Conservation (phyloP, 2,329 filamentous ascomycete species). For the Fusarium mexicanum region DNA sequence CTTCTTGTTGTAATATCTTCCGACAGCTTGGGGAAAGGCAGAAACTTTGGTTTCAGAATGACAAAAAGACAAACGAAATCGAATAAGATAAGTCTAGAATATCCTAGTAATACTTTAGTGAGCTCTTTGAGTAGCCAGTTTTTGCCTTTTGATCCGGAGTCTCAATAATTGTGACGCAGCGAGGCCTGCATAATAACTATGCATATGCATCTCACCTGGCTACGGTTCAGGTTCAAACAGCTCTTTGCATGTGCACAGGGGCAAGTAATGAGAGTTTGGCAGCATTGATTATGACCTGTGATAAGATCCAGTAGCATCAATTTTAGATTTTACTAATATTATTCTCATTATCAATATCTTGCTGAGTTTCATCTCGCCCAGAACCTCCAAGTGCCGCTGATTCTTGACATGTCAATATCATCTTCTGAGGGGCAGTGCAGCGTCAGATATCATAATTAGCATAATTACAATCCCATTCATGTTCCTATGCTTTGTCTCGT, state of each 20-base stretch:
- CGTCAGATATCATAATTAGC: not conserved
- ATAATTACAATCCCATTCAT: not conserved
- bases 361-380: not conserved
- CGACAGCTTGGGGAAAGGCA: not conserved
- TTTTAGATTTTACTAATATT: conserved; percentile 6
- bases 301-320: not conserved
- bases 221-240: not conserved
- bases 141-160: too few relatives aligned
- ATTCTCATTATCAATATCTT: conserved; percentile 2
- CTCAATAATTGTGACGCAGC: not conserved
- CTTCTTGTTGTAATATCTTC: not conserved
- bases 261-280: not conserved
- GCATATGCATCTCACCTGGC: not conserved
- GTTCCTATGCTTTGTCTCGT: not conserved
- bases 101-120: not conserved
- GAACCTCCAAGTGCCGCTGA: not conserved
- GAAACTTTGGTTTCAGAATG: not conserved
- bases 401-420: not conserved
- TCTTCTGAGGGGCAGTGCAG: not conserved
- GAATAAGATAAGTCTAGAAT: not conserved
- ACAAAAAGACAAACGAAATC: not conserved
- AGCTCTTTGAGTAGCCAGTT: not conserved
- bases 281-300: not conserved
- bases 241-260: conserved; percentile 4
- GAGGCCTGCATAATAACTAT: not conserved